Evolutionary conservation across 208 protist genomes (phyloP), one percentile per base, ranked within the genome.

Genomic region (Kentomonas sorsogonicus): DNA sequence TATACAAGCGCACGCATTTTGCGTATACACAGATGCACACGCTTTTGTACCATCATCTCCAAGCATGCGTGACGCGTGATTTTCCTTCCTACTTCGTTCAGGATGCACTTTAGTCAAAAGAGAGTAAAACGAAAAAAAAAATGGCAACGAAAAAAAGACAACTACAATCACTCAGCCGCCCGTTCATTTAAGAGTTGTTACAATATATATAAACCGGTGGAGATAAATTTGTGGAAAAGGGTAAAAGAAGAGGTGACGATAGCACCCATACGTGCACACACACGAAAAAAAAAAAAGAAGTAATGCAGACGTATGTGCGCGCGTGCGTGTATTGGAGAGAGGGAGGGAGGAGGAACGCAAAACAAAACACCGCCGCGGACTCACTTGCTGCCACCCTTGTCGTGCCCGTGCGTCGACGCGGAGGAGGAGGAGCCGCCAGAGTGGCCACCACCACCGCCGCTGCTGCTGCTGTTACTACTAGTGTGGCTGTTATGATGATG

Each of bases 1-100:
- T n/a, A 63, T 54, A 39, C 26, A 48, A 34, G n/a, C n/a, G n/a
- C n/a, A n/a, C n/a, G n/a, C n/a, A 43, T 41, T 16, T 18, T 41
- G 16, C 11, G 11, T 18, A 41, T 41, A 16, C 11, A 41, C 11
- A 41, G 38, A 41, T 11, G 38, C 16, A 41, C 16, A 18, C 38
- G 11, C 11, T 41, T 18, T 11, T 41, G 16, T 18, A 41, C n/a
- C 43, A 20, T 22, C 25, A 48, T 48, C 9, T 23, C 16, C 43
- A n/a, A n/a, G n/a, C n/a, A n/a, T 23, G 7, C 16, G 13, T 48
- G 43, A 15, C 7, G n/a, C 25, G 13, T 48, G 16, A 15, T 48
- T 18, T 18, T 48, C 25, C 25, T 48, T 48, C 25, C 25, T 48
- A 9, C 25, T 23, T 23, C 43, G 16, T 48, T 48, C 16, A 18